Evolutionary conservation across 2,329 filamentous ascomycete genomes (phyloP).

Genomic region (Aureobasidium uvarum): DNA sequence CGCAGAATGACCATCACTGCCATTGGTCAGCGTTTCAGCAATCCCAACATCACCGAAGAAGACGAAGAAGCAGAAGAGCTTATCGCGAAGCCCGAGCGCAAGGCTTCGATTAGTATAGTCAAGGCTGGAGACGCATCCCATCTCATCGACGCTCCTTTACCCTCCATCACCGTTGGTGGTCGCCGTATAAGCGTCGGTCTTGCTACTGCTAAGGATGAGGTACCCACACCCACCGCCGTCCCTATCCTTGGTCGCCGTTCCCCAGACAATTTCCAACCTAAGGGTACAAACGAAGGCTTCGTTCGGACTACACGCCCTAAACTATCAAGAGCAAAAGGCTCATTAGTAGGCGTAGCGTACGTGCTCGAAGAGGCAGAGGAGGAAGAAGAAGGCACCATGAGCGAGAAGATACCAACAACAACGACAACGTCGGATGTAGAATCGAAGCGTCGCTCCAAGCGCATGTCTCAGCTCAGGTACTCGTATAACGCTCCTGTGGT

Average conservation of each 20-base stretch:
- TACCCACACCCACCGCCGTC: neutral
- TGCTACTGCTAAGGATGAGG: constrained; percentile 11
- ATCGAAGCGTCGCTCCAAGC: constrained; percentile 9
- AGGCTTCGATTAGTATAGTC: constrained; percentile 15
- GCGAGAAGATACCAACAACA: neutral
- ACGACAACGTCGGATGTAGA: neutral
- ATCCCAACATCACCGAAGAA: constrained; percentile 23
- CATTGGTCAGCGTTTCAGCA: constrained; percentile 27
- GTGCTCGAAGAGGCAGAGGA: constrained; percentile 16
- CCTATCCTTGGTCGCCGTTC: neutral
- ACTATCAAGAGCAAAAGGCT: neutral
- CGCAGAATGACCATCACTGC: constrained; percentile 28
- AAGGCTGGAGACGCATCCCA: constrained; percentile 7
- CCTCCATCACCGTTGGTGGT: constrained; percentile 18
- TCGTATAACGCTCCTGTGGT: neutral
- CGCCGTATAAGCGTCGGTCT: constrained; percentile 7
- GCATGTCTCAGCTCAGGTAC: constrained; percentile 1
- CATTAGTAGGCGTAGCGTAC: neutral
- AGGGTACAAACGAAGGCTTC: neutral
- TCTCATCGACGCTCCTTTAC: neutral
- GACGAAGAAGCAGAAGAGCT: constrained; percentile 16
- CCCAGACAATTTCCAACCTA: neutral
- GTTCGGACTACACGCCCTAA: neutral
- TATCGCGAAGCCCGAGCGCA: constrained; percentile 17
- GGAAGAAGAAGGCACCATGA: neutral